phyloP scores from a whole-genome alignment of 1,284 basidiomycete genomes.

The Ustilago nuda region DNA sequence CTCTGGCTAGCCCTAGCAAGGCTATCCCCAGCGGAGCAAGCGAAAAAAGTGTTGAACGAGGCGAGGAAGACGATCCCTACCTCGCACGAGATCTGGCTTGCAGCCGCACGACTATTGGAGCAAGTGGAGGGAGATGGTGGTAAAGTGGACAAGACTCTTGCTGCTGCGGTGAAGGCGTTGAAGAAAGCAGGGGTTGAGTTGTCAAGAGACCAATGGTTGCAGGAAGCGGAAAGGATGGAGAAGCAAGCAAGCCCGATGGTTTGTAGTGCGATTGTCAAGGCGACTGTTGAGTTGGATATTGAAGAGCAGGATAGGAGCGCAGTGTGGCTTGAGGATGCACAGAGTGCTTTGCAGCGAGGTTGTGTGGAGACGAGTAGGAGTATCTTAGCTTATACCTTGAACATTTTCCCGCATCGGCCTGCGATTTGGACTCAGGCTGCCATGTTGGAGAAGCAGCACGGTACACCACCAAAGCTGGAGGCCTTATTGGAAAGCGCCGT shows the following conservation, averaged over 20 bases:
- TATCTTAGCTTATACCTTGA: conserved; percentile 87
- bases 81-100: conserved; percentile 98
- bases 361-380: conserved; percentile 85
- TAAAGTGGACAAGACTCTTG: conserved; percentile 87
- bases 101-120: conserved; percentile 89
- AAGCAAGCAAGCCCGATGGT: conserved; percentile 84
- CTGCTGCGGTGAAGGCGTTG: conserved; percentile 81
- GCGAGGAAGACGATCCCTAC: conserved; percentile 94
- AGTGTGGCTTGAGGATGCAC: conserved; percentile 92
- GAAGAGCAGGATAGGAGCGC: conserved; percentile 91
- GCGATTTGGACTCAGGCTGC: conserved; percentile 89
- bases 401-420: conserved; percentile 87
- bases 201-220: conserved; percentile 93
- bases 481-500: conserved; percentile 85
- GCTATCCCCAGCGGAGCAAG: conserved; percentile 87
- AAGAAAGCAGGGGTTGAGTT: conserved; percentile 86
- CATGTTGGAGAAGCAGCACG: conserved; percentile 89
- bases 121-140: conserved; percentile 70
- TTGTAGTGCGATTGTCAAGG: conserved; percentile 93
- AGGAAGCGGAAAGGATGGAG: conserved; percentile 93
- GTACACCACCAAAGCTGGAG: conserved; percentile 83
- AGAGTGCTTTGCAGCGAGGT: conserved; percentile 80
- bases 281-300: conserved; percentile 91
- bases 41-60: conserved; percentile 93
- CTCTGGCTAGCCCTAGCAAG: conserved; percentile 97